These are phyloP conservation scores for Endotrypanum monterogeii DNA, from an alignment of 208 protist species.

Conservation along the genomic window DNA sequence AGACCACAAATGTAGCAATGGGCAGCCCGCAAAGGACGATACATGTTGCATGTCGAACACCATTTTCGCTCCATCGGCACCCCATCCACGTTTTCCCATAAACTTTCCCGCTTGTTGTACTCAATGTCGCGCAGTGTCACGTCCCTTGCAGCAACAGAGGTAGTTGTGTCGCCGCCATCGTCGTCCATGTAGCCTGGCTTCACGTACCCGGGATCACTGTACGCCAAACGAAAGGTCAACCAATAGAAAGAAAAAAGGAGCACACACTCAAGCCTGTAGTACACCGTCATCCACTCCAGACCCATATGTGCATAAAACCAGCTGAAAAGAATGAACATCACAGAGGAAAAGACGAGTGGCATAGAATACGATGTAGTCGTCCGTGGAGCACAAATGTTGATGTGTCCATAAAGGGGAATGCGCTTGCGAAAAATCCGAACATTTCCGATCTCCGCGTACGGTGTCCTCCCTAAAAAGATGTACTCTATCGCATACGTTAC, in stretches of 20 bases:
- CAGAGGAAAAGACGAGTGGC: constrained; percentile 34
- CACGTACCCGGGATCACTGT: constrained; percentile 83
- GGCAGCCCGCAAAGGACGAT: constrained; percentile 81
- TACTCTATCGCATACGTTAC: constrained; percentile 74
- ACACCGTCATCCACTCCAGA: constrained; percentile 41
- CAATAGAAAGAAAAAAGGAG: constrained; percentile 51
- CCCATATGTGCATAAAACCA: constrained; percentile 40
- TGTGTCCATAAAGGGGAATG: constrained; percentile 59
- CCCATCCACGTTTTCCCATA: constrained; percentile 74
- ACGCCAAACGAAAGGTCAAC: constrained; percentile 50
- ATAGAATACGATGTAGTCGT: constrained; percentile 76
- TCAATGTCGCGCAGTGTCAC: constrained; percentile 76
- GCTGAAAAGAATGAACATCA: constrained; percentile 32
- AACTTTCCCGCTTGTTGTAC: constrained; percentile 56
- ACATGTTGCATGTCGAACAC: constrained; percentile 88
- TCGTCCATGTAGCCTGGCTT: constrained; percentile 69
- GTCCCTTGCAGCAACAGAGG: constrained; percentile 17
- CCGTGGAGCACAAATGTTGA: constrained; percentile 65
- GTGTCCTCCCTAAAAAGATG: constrained; percentile 71
- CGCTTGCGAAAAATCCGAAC: constrained; percentile 78
- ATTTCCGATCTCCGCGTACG: constrained; percentile 64
- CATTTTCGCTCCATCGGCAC: constrained; percentile 88
- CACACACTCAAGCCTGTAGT: constrained; percentile 31
- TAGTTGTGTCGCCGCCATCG: constrained; percentile 4
- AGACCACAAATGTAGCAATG: constrained; percentile 92